phyloP scores from a whole-genome alignment of 2,329 filamentous ascomycete genomes.

The Diaporthe velutina region DNA sequence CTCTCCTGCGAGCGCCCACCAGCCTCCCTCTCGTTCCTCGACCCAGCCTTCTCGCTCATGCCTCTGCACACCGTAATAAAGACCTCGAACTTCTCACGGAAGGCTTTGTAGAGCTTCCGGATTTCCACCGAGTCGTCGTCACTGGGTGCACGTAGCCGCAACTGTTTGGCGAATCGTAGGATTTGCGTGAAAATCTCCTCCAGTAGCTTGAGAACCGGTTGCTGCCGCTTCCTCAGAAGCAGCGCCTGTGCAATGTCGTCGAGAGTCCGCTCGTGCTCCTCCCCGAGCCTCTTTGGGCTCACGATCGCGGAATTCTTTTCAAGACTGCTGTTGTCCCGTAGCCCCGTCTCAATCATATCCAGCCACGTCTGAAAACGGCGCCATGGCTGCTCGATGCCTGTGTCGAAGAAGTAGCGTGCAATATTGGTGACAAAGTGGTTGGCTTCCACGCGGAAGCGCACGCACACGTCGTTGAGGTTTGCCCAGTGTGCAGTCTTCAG shows the following conservation, averaged over 20 bases:
- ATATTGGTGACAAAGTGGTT: constrained; percentile 83
- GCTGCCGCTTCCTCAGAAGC: constrained; percentile 80
- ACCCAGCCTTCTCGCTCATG: constrained; percentile 73
- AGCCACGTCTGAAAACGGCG: constrained; percentile 75
- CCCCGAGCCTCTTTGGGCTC: constrained; percentile 76
- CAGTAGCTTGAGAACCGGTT: constrained; percentile 78
- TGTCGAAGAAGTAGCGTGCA: constrained; percentile 83
- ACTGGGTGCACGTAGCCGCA: constrained; percentile 56
- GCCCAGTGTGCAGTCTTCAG: constrained; percentile 26
- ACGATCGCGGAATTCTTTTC: constrained; percentile 14
- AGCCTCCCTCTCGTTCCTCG: constrained; percentile 43
- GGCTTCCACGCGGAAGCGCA: constrained; percentile 80
- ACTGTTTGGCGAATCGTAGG: constrained; percentile 75
- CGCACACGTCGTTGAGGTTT: constrained; percentile 54
- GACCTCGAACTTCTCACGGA: constrained; percentile 78
- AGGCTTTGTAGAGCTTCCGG: constrained; percentile 69
- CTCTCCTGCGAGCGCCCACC: constrained; percentile 61
- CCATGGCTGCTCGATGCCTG: constrained; percentile 82
- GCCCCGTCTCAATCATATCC: constrained; percentile 66
- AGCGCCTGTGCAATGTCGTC: constrained; percentile 82
- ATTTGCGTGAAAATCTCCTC: constrained; percentile 82
- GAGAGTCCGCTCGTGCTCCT: constrained; percentile 79
- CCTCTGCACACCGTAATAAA: constrained; percentile 81
- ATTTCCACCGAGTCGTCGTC: constrained; percentile 48
- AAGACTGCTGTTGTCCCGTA: constrained; percentile 51